phyloP scores from a whole-genome alignment of 2,329 filamentous ascomycete species.

The Pyricularia pennisetigena region DNA sequence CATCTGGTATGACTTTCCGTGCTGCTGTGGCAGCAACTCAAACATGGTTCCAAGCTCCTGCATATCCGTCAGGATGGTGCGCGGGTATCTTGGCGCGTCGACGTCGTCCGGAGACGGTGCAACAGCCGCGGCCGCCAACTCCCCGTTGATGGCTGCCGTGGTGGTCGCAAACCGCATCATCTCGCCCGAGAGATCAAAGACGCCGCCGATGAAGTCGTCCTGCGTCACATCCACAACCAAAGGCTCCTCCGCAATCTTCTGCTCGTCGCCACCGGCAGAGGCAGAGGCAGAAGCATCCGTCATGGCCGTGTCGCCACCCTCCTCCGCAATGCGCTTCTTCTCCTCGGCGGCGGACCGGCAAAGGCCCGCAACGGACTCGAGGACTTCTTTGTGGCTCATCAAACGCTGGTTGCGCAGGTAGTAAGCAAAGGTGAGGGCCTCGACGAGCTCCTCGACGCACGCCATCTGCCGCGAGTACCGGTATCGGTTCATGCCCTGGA shows the following conservation, averaged over 20 bases:
- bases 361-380: slow-evolving; percentile 30
- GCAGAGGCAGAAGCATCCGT: slow-evolving; percentile 6
- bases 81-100: slow-evolving; percentile 16
- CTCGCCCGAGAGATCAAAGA: slow-evolving; percentile 93
- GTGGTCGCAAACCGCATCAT: slow-evolving; percentile 96
- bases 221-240: slow-evolving; percentile 53
- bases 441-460: slow-evolving; percentile 89
- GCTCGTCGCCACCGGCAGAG: not conserved
- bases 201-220: slow-evolving; percentile 80
- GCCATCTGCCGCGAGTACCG: slow-evolving; percentile 75
- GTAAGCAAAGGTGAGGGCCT: slow-evolving; percentile 80
- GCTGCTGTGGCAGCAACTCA: slow-evolving; percentile 58
- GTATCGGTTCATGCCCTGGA: slow-evolving; percentile 69
- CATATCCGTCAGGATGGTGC: slow-evolving; percentile 70
- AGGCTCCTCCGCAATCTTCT: slow-evolving; percentile 18
- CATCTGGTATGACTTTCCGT: slow-evolving; percentile 50
- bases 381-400: slow-evolving; percentile 56
- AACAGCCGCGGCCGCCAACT: slow-evolving; percentile 25
- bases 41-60: slow-evolving; percentile 67
- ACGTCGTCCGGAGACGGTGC: slow-evolving; percentile 13
- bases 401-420: slow-evolving; percentile 73
- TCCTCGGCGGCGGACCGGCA: slow-evolving; percentile 12
- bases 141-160: slow-evolving; percentile 65
- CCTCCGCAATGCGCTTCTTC: slow-evolving; percentile 10
- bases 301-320: slow-evolving; percentile 13